Evolutionary conservation across 345 rosid species (phyloP).

Genomic region (Carallia pectinifolia): DNA sequence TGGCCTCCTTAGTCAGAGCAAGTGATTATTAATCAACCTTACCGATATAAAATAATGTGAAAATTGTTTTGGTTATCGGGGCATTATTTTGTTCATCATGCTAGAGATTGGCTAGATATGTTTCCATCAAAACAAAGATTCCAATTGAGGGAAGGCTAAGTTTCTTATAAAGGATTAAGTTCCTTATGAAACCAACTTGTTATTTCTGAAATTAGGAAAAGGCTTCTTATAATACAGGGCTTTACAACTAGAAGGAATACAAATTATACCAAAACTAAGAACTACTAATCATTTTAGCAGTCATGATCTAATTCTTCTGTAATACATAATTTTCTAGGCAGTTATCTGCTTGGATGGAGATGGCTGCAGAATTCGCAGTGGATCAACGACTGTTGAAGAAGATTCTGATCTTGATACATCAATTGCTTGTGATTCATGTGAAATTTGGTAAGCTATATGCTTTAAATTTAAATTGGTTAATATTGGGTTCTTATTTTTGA

Average conservation of each 20-base stretch:
- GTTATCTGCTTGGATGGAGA: conserved; percentile 97
- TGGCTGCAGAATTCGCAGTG: conserved; percentile 80
- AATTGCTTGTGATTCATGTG: conserved; percentile 99
- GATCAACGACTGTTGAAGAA: conserved; percentile 46
- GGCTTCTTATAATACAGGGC: conserved; percentile 2
- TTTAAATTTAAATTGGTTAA: background rate
- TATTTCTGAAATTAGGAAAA: conserved; percentile 3
- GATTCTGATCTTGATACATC: conserved; percentile 83
- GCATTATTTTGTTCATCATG: conserved; percentile 5
- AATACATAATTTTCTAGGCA: conserved; percentile 66
- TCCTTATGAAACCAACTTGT: background rate
- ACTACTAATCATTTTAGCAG: conserved; percentile 2
- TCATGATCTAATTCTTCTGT: conserved; percentile 31
- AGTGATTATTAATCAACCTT: background rate
- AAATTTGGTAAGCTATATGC: conserved; percentile 59
- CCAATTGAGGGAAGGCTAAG: conserved; percentile 1
- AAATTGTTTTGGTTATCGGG: background rate
- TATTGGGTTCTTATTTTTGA: background rate
- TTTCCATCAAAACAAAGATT: background rate
- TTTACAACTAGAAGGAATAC: background rate
- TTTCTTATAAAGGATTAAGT: background rate
- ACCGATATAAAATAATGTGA: no score
- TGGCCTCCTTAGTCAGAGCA: background rate
- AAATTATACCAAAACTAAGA: background rate
- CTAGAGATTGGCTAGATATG: background rate